Evolutionary conservation across 202 grass and related monocot species (phyloP).

Genomic region (Cymbopogon flexuosus): DNA sequence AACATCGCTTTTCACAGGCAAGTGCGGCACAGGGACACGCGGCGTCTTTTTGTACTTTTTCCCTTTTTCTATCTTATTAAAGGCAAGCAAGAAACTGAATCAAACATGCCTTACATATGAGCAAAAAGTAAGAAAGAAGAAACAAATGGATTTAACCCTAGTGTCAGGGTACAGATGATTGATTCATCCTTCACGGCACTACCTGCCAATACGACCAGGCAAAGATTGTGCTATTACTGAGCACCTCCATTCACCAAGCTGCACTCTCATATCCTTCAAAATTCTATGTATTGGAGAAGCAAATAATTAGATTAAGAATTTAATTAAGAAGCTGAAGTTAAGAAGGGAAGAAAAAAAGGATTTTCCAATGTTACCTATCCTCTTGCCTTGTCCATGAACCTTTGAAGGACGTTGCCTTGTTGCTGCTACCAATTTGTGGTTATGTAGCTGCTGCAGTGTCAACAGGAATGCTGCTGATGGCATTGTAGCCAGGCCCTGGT

Average conservation of each 20-base stretch:
- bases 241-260: conserved; percentile 41
- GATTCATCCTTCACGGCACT: conserved; percentile 53
- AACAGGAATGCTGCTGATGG: neutral
- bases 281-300: conserved; percentile 1
- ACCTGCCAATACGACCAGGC: conserved; percentile 44
- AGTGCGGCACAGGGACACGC: neutral
- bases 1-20: neutral
- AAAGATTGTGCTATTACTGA: conserved; percentile 34
- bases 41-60: neutral
- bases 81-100: neutral
- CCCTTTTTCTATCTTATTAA: neutral
- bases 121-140: no score
- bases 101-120: neutral
- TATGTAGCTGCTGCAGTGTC: neutral
- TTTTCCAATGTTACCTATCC: neutral
- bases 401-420: neutral
- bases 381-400: conserved; percentile 20
- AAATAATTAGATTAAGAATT: neutral
- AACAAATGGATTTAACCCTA: no score
- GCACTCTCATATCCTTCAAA: conserved; percentile 35
- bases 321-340: neutral
- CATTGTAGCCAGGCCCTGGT: neutral
- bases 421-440: neutral
- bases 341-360: neutral
- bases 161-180: conserved; percentile 37